Evolutionary conservation across 495 filamentous ascomycete species (phyloP).

Genomic region (Arthonia radiata): DNA sequence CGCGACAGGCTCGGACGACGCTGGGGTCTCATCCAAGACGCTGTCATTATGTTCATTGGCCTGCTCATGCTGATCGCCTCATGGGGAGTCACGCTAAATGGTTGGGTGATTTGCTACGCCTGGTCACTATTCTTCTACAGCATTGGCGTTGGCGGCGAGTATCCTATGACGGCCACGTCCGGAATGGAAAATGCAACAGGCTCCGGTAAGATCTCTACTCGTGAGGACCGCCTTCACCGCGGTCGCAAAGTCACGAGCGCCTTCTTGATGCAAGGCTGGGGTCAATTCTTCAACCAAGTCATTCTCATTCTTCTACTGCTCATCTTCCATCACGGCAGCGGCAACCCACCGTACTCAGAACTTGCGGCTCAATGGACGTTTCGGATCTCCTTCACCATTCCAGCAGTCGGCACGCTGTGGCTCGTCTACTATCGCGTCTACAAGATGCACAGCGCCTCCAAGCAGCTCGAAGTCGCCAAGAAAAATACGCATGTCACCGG

Average conservation of each 20-base stretch:
- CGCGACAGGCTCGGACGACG: conserved; percentile 64
- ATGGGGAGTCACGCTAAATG: conserved; percentile 61
- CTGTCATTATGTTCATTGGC: conserved; percentile 75
- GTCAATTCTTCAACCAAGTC: conserved; percentile 75
- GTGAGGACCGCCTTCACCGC: conserved; percentile 75
- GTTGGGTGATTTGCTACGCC: conserved; percentile 82
- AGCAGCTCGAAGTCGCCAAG: conserved; percentile 52
- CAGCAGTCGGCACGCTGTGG: conserved; percentile 74
- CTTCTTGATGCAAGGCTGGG: conserved; percentile 95
- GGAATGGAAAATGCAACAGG: conserved; percentile 81
- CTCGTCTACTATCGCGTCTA: conserved; percentile 72
- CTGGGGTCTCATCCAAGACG: conserved; percentile 83
- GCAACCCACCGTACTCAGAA: conserved; percentile 45
- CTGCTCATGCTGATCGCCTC: conserved; percentile 65
- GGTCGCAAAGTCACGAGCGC: conserved; percentile 78
- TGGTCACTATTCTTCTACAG: conserved; percentile 81
- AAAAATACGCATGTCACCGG: conserved; percentile 66
- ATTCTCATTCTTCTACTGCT: conserved; percentile 59
- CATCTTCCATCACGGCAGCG: conserved; percentile 51
- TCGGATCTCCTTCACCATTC: conserved; percentile 62
- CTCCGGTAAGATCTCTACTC: conserved; percentile 63
- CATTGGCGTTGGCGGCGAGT: conserved; percentile 79
- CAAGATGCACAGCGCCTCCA: conserved; percentile 59
- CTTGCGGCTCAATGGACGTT: conserved; percentile 60
- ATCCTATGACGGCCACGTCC: conserved; percentile 85